Conservation (phyloP, 2,329 filamentous ascomycete genomes). For the Penicillium concentricum region DNA sequence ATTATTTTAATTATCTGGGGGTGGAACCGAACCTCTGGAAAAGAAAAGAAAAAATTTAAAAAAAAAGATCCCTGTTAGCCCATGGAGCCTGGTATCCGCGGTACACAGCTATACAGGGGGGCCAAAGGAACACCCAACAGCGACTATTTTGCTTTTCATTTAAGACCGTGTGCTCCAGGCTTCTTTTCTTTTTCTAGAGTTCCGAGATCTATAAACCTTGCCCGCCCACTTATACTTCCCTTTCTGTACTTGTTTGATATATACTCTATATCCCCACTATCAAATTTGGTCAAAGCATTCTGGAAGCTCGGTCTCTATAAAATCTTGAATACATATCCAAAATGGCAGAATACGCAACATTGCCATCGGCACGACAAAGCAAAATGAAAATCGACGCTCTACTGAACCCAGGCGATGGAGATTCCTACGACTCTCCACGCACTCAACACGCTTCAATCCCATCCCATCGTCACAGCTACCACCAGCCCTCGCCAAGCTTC, state of each 20-base stretch:
- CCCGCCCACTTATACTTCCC: conserved; percentile 1
- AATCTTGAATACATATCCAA: neutral
- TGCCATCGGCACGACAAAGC: conserved; percentile 29
- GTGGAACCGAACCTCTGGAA: conserved; percentile 14
- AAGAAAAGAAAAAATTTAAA: neutral
- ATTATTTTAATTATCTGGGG: conserved; percentile 16
- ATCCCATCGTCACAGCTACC: conserved; percentile 13
- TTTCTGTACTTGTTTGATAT: conserved; percentile 8
- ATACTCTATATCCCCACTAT: conserved; percentile 1
- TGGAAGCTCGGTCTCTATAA: neutral
- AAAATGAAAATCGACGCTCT: conserved; percentile 37
- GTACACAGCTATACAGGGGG: conserved; percentile 27
- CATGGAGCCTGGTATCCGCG: conserved; percentile 23
- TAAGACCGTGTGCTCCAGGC: conserved; percentile 24
- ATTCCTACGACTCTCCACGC: conserved; percentile 17
- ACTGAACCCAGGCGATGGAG: conserved; percentile 31
- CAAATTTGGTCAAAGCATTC: neutral
- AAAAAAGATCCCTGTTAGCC: conserved; percentile 15
- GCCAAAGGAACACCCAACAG: conserved; percentile 28
- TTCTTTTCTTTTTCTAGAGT: conserved; percentile 6
- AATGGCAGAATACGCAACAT: conserved; percentile 22
- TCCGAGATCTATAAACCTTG: conserved; percentile 24
- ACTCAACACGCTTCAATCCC: conserved; percentile 16
- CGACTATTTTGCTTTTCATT: conserved; percentile 16
- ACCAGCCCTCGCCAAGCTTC: conserved; percentile 30